A percentile compares a stretch with the other conserved stretches of the same genome.
Conservation (phyloP, 148 eudicot species). For the Camellia sinensis region DNA sequence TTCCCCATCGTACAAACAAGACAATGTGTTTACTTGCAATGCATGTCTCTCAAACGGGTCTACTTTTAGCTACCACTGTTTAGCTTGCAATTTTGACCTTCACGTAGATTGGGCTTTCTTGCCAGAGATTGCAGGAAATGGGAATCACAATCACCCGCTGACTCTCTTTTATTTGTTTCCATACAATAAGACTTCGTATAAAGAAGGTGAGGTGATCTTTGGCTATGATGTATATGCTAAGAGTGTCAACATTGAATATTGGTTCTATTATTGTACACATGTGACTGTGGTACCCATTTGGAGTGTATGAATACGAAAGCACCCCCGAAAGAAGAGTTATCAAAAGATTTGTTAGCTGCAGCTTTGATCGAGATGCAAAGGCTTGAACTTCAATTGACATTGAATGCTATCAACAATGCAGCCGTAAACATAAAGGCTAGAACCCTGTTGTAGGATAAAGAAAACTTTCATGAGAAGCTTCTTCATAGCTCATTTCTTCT, state of each 20-base stretch:
- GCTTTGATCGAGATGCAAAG: no score
- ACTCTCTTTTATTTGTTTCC: slow-evolving; percentile 15
- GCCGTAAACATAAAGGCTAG: no score
- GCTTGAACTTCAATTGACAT: no score
- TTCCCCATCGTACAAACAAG: slow-evolving; percentile 19
- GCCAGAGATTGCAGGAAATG: slow-evolving; percentile 14
- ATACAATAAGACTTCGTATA: not conserved
- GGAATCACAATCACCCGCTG: slow-evolving; percentile 21
- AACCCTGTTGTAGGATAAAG: no score
- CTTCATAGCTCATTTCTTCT: no score
- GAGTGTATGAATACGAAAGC: not conserved
- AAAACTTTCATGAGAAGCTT: no score
- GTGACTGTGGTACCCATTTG: slow-evolving; percentile 18
- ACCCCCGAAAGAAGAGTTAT: not conserved
- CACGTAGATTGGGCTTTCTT: slow-evolving; percentile 22
- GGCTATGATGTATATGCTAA: slow-evolving; percentile 3
- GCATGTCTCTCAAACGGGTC: slow-evolving; percentile 27
- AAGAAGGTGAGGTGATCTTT: not conserved
- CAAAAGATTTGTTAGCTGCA: no score
- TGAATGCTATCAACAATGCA: no score
- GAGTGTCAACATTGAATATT: not conserved
- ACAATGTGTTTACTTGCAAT: slow-evolving; percentile 29
- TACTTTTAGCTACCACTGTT: slow-evolving; percentile 33
- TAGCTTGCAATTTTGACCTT: slow-evolving; percentile 30
- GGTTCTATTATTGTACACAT: slow-evolving; percentile 16